phyloP scores from a whole-genome alignment of 2,329 filamentous ascomycete genomes.

The Colletotrichum magnum region DNA sequence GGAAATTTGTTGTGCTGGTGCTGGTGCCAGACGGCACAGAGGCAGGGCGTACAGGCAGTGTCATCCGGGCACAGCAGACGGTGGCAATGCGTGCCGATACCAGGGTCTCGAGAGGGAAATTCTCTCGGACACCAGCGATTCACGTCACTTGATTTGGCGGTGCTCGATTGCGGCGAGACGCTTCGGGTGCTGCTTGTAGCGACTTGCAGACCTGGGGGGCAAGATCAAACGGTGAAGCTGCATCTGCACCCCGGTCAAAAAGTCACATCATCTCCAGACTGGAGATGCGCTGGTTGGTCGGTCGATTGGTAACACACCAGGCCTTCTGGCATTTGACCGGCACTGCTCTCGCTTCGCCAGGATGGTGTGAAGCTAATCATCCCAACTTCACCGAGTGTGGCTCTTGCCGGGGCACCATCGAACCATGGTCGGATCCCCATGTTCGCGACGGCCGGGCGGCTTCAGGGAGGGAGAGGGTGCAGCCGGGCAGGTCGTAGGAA shows the following conservation, averaged over 20 bases:
- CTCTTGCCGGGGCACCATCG: constrained; percentile 19
- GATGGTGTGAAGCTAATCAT: constrained; percentile 35
- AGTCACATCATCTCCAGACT: constrained; percentile 17
- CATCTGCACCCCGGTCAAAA: constrained; percentile 13
- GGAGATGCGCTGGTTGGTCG: constrained; percentile 19
- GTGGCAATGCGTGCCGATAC: not conserved
- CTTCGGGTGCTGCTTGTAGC: constrained; percentile 14
- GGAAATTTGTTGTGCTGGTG: not conserved
- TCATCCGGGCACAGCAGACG: constrained; percentile 3
- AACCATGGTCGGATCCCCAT: constrained; percentile 25
- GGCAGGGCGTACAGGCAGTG: not conserved
- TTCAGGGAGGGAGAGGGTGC: not conserved
- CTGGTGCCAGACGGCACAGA: not conserved
- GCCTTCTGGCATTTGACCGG: constrained; percentile 33
- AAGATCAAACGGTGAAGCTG: constrained; percentile 22
- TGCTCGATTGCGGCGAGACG: constrained; percentile 1
- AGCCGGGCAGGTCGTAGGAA: no score
- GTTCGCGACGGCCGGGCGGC: constrained; percentile 1
- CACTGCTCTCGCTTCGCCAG: constrained; percentile 27
- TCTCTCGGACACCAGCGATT: not conserved
- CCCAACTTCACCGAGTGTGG: constrained; percentile 33
- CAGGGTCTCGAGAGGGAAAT: constrained; percentile 16
- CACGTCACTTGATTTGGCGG: constrained; percentile 16
- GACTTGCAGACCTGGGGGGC: constrained; percentile 26
- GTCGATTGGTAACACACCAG: constrained; percentile 10